Base-by-base conservation (phyloP, 192 early-diverging fungal genomes). In the Coemansia sp. region DNA sequence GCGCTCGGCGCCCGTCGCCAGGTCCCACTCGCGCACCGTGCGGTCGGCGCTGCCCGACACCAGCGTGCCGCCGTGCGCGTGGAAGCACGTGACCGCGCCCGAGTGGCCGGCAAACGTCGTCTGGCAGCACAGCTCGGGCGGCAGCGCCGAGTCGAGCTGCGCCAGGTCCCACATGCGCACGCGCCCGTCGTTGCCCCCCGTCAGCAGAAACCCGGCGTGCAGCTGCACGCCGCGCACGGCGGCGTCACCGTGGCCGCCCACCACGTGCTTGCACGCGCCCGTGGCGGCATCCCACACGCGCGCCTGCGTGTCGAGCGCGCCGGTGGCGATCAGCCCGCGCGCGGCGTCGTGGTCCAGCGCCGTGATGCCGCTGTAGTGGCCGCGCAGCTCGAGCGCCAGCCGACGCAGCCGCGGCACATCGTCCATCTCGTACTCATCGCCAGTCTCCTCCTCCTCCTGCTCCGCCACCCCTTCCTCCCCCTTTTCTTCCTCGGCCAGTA, bases 11-110 rank as follows among this genome's bases (percentile, higher is more conserved):
- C 89, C 88, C 31, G 87, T 90, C 25, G 75, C 70, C 74, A 94
- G 49, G 66, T 94, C 92, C 92, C 92, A 94, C 56, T 90, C 87
- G 59, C 87, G 87, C 60, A 94, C 87, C 1, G 92, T 92, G 57
- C 86, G 82, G 73, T 94, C 92, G n/a, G 88, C 86, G 20, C 90
- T 87, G 49, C 91, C 92, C 3, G 91, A 88, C 15, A 92, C 73
- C 31, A 85, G 27, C 38, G 65, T 67, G 3, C 53, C 63, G 2
- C 39, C 27, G 3, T 6, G 19, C 0, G 78, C 75, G 85, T 90
- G 73, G 19, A 78, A 61, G 46, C 66, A 83, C 9, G 79, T 81
- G 20, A 81, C 74, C 1, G 70, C 82, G 29, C 70, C 76, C 0
- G 49, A 35, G 39, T 83, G 79, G 15, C 70, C 71, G 0, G 71